Base-by-base conservation (phyloP, 2,329 filamentous ascomycete species). In the Hypomyces rosellus region DNA sequence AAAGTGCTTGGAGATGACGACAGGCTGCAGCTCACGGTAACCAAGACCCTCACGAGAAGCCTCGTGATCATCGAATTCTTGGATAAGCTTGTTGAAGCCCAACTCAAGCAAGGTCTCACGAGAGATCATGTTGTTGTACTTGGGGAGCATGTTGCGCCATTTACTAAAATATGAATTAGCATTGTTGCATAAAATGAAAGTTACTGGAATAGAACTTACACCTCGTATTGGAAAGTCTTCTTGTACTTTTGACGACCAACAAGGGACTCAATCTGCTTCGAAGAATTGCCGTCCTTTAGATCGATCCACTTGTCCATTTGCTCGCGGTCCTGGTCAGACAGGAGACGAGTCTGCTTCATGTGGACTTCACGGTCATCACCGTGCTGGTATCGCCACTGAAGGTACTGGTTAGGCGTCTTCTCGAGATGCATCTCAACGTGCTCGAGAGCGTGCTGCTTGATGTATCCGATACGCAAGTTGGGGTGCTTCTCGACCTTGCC, bases 381-480 rank as follows among this genome's bases (percentile, higher is more conserved):
- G 64, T 97, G 89, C 62, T 89, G 89, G 66, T 97, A 99, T 62
- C 93, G 88, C 93, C 93, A 99, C 72, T 97, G 93, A 34, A 99
- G 80, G 66, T 99, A 99, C 72, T 99, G 93, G 69, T 96, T 97
- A 38, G 93, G 93, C 0, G 93, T 99, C 82, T 99, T 99, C 72
- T 99, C 93, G 60, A 97, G 77, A 66, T 99, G 93, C 92, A 96
- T 96, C 74, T 99, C 92, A 11, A 99, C 93, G 81, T 99, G 93
- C 77, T 99, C 93, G 12, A 99, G 80, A 41, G 93, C 93, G 70
- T 99, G 93, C 75, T 99, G 93, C 76, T 97, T 97, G 76, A 99
- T 97, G 76, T 99, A 99, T 49, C 93, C 93, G 62, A 99, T 96
- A 78, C 93, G 91, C 64, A 99, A 74, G 69, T 99, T 99, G 59